A percentile compares a stretch with the other conserved stretches of the same genome.
Evolutionary conservation across 306 rosid genomes (phyloP).

Genomic region (Gastrolobium villosum): DNA sequence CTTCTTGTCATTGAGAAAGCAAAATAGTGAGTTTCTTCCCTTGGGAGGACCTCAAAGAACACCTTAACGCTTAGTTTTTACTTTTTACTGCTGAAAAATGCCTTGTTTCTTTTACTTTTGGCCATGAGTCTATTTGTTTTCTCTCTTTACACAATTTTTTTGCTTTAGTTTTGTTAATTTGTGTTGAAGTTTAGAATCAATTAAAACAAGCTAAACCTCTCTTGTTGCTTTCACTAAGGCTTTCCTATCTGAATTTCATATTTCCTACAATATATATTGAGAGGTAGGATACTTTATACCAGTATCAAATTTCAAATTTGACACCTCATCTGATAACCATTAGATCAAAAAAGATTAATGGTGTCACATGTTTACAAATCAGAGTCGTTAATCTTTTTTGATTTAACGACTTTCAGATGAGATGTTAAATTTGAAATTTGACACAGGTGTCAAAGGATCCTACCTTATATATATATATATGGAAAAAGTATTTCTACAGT

Average conservation of each 20-base stretch:
- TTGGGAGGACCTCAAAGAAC: slow-evolving; percentile 58
- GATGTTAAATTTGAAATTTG: too few relatives aligned
- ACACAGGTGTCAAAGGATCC: too few relatives aligned
- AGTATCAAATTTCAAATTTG: too few relatives aligned
- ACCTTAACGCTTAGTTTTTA: slow-evolving; percentile 67
- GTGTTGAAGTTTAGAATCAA: neutral
- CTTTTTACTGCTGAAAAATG: slow-evolving; percentile 54
- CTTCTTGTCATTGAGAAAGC: slow-evolving; percentile 58
- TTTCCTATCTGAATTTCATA: neutral
- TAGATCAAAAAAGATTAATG: too few relatives aligned
- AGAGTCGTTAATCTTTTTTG: too few relatives aligned
- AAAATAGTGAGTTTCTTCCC: slow-evolving; percentile 64
- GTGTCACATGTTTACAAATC: too few relatives aligned
- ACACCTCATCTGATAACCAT: too few relatives aligned
- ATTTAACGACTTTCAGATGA: too few relatives aligned
- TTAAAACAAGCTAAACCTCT: slow-evolving; percentile 7
- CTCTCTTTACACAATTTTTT: neutral
- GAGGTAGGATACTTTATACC: too few relatives aligned
- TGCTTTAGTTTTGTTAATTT: neutral
- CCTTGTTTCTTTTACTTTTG: neutral
- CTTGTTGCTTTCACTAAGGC: neutral
- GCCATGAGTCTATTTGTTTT: neutral
- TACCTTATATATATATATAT: too few relatives aligned
- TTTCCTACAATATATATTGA: too few relatives aligned
- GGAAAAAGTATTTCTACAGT: too few relatives aligned